Base-by-base conservation (phyloP, 1,284 basidiomycete species). In the Tranzscheliella williamsii region DNA sequence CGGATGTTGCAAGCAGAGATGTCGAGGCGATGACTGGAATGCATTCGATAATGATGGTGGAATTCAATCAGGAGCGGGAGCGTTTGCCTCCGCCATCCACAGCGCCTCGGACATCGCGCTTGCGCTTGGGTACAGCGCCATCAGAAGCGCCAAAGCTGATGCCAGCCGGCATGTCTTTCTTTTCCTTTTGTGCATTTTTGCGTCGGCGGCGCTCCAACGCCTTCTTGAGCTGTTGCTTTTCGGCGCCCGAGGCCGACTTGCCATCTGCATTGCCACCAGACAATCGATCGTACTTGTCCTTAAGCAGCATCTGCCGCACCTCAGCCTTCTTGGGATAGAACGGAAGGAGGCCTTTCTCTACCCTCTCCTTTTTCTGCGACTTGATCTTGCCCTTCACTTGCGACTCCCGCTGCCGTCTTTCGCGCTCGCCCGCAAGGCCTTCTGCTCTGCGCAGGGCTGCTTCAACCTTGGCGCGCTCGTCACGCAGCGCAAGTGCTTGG, bases 301-400 rank as follows among this genome's bases (percentile, higher is more conserved):
- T 56, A 26, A 66, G 35, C 35, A 72, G 33, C 48, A 72, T 51
- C 38, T 62, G 46, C 39, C 53, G 49, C 27, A 52, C 78, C 85
- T 69, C 75, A 90, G 91, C 81, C 67, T 87, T 81, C 81, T 96
- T 97, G 83, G 96, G 83, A 78, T 84, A 89, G 88, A 90, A 97
- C 16, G 64, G 63, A 32, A 45, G 41, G 24, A 69, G 31, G 2
- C 73, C 73, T 21, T 68, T 53, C 15, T 70, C 65, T 8, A 73
- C 69, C 24, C 71, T 51, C 43, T 70, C 70, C 51, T 72, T 64
- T 42, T 74, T 73, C 37, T 72, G 56, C 34, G 54, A 43, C 39
- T 75, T 74, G 31, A 69, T 82, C 84, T 11, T 39, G 8, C 82
- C 82, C 57, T 91, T 86, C 42, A 85, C 83, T 61, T 61, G 48